phyloP scores from a whole-genome alignment of 2,329 filamentous ascomycete genomes.

The Nannizziopsis arthrosporioides region DNA sequence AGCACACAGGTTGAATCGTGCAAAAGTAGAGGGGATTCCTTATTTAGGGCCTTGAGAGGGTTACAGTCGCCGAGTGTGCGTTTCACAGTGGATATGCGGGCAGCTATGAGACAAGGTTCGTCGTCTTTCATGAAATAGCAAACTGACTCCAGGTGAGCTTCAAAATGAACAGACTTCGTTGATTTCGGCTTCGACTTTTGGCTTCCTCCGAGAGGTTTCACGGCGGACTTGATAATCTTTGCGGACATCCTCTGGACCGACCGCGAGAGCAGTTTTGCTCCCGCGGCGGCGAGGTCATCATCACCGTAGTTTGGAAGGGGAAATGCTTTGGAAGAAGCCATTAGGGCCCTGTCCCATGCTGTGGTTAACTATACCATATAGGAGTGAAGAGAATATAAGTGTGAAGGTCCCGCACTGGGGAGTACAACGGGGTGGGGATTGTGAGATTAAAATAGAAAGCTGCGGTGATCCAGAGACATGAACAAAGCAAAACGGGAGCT shows the following conservation, averaged over 20 bases:
- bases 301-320: conserved; percentile 1
- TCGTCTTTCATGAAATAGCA: conserved; percentile 9
- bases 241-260: conserved; percentile 9
- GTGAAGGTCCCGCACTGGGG: neutral
- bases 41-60: conserved; percentile 1
- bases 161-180: conserved; percentile 9
- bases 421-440: neutral
- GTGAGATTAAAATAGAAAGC: neutral
- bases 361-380: neutral
- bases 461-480: too few relatives aligned
- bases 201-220: neutral
- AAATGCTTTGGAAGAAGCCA: conserved; percentile 7
- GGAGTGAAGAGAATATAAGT: neutral
- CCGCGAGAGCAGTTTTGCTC: conserved; percentile 7
- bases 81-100: conserved; percentile 7
- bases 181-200: conserved; percentile 1
- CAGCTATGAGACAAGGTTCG: conserved; percentile 7
- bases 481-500: too few relatives aligned
- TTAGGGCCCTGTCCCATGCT: conserved; percentile 6
- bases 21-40: neutral
- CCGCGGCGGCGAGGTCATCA: conserved; percentile 6
- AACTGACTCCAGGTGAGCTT: conserved; percentile 8
- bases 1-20: conserved; percentile 8
- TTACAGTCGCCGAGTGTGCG: conserved; percentile 1
- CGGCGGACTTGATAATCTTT: conserved; percentile 3